Evolutionary conservation across 768 basidiomycete species (phyloP), one percentile per base, ranked within the genome.

Genomic region (Bullera alba): DNA sequence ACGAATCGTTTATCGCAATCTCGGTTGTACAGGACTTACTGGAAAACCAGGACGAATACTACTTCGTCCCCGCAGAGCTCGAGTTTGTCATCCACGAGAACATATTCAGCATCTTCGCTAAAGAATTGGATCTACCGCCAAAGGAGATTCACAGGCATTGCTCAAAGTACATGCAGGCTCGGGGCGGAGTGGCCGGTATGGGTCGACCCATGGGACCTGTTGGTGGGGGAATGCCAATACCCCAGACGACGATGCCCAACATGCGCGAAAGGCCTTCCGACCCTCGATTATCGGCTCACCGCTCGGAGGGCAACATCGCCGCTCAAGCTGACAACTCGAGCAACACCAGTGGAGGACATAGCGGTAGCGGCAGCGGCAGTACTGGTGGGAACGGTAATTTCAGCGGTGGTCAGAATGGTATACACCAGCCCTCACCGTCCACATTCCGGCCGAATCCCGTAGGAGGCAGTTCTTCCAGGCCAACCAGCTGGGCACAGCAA

Each of bases 61-160:
- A 87, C 76, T 81, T 82, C n/a, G 90, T 97, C 10, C 95, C 95
- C 4, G 79, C 81, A 62, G 93, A 99, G 65, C 85, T 97, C 67
- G 63, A 87, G 32, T 76, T 83, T 12, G 87, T 96, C 48, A 78
- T 99, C 16, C 80, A 84, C 46, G 91, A 96, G 60, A 86, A 90
- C 67, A 91, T 96, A 46, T 67, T 52, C 47, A 52, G 50, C 27
- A 87, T 92, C 70, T 95, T 99, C 69, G 77, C 80, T 42, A 89
- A 82, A 71, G 83, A 81, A 44, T 73, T 91, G 74, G 93, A 97
- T 34, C 78, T 96, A 23, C 89, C 91, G 0, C 83, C 84, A 58
- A 93, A 93, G 71, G 93, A 99, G 38, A 90, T 97, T 69, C 75
- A 96, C 76, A 95, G 88, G 79, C 92, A 87, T 74, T 88, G 86